Percentiles rank a stretch among this genome's conserved stretches.
These are phyloP conservation scores for Lupinus albus DNA, from an alignment of 306 rosid species.

Conservation along the genomic window DNA sequence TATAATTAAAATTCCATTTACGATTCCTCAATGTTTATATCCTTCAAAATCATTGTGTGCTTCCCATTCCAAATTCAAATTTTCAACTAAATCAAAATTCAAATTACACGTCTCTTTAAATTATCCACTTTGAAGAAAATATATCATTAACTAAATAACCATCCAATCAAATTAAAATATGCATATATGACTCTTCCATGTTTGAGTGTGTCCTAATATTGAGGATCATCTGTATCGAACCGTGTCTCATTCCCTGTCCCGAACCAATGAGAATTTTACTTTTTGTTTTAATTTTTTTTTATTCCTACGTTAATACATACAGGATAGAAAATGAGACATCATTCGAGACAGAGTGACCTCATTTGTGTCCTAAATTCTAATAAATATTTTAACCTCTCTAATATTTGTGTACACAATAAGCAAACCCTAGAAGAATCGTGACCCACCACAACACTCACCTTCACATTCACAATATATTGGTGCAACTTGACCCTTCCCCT, in stretches of 20 bases:
- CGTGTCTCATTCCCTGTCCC: too few relatives aligned
- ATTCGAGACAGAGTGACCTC: too few relatives aligned
- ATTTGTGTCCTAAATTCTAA: too few relatives aligned
- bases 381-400: neutral
- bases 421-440: constrained; percentile 55
- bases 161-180: neutral
- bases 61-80: neutral
- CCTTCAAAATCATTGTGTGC: neutral
- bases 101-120: neutral
- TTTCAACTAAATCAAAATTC: constrained; percentile 29
- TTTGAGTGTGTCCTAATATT: constrained; percentile 10
- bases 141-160: constrained; percentile 16
- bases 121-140: constrained; percentile 21
- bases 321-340: too few relatives aligned
- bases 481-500: neutral
- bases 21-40: constrained; percentile 7
- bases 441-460: constrained; percentile 23
- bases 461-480: neutral
- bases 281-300: too few relatives aligned
- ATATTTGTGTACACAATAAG: constrained; percentile 54
- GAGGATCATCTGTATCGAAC: too few relatives aligned
- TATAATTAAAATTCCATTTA: constrained; percentile 1
- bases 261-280: too few relatives aligned
- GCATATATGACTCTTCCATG: constrained; percentile 15
- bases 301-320: too few relatives aligned